Evolutionary conservation across 352 stramenopile species (phyloP), one percentile per base, ranked within the genome.

Genomic region (Globisporangium middletonii): DNA sequence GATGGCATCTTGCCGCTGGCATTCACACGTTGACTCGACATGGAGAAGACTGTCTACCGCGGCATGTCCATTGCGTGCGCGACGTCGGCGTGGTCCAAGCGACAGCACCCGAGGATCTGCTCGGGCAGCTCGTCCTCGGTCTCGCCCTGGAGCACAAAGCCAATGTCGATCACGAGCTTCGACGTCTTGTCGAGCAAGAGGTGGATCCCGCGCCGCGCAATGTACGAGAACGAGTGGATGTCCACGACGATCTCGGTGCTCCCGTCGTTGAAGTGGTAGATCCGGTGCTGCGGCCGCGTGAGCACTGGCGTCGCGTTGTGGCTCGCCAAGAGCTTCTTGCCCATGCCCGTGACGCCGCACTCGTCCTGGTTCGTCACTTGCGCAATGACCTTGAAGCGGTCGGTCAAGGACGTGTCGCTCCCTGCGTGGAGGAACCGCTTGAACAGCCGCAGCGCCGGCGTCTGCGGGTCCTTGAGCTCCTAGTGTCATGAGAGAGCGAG

Each of bases 51-150:
- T 23, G 23, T 54, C 59, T 62, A 77, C 19, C 46, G 65, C 26
- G 79, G 75, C 43, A 94, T 60, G 12, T 73, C 63, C 60, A 77
- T 76, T 1, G 87, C 85, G 28, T 81, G 75, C 19, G 78, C 50
- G 11, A 93, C 68, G 52, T 95, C 85, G 1, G 89, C 55, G 45
- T 74, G 72, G 57, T 94, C 82, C 27, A 95, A 72, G 30, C 86
- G 80, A 54, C 80, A 92, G 59, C 87, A 93, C 38, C 83, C 88
- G 2, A 96, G 70, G 42, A 94, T 76, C 60, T 86, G 82, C 64
- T 96, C 88, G 0, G 88, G 88, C 27, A 96, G 62, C 53, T 96
- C 86, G 30, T 95, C 82, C 19, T 95, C 83, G 1, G 78, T 82
- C 62, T 96, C 86, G 35, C 88, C 86, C 61, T 96, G 84, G 13